phyloP scores from a whole-genome alignment of 2,329 filamentous ascomycete species.

The Hymenotorrendiella dingleyae region DNA sequence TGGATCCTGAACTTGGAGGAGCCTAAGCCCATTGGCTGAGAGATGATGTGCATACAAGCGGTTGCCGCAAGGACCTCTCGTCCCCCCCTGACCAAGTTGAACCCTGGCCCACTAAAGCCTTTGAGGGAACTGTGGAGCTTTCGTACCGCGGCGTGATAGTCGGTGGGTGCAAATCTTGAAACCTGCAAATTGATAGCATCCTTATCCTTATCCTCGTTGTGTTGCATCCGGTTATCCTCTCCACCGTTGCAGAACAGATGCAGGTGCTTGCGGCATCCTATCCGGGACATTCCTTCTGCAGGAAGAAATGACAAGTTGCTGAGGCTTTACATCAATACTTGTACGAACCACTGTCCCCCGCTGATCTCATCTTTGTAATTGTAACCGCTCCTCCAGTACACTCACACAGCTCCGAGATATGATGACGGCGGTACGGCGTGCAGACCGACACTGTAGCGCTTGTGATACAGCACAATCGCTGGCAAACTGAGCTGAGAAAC shows the following conservation, averaged over 20 bases:
- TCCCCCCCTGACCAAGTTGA: conserved; percentile 6
- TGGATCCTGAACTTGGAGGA: too few relatives aligned
- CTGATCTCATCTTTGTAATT: conserved; percentile 13
- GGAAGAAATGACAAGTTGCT: not conserved
- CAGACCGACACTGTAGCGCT: conserved; percentile 5
- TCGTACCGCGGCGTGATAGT: conserved; percentile 8
- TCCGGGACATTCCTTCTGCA: conserved; percentile 16
- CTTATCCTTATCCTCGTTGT: conserved; percentile 20
- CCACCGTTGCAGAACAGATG: conserved; percentile 13
- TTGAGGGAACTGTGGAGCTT: conserved; percentile 9
- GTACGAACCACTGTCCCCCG: conserved; percentile 8
- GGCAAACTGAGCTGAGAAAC: not conserved
- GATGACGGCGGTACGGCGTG: conserved; percentile 1
- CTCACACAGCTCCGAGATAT: not conserved
- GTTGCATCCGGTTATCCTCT: conserved; percentile 16
- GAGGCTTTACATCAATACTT: not conserved
- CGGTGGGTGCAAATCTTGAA: conserved; percentile 18
- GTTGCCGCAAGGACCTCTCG: conserved; percentile 14
- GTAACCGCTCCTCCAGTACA: conserved; percentile 7
- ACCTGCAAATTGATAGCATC: conserved; percentile 16
- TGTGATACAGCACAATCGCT: conserved; percentile 11
- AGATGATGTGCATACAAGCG: conserved; percentile 22
- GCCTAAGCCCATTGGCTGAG: too few relatives aligned
- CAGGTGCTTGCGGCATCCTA: conserved; percentile 15
- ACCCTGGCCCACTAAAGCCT: conserved; percentile 7